Conservation (phyloP, 176 grass and related monocot genomes). For the Oryza coarctata region DNA sequence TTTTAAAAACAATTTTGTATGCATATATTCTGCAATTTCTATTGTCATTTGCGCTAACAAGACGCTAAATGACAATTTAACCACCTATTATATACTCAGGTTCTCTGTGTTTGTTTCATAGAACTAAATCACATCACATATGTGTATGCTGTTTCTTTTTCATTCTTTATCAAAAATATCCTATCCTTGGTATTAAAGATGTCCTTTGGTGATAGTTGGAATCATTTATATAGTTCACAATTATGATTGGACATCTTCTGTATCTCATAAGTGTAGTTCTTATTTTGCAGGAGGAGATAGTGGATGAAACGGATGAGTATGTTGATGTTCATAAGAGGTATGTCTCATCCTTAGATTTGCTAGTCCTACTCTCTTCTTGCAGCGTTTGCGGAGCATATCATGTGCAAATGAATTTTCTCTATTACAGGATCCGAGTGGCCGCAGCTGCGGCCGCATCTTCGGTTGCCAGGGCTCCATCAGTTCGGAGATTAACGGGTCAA, state of each 20-base stretch:
- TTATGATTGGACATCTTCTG: slow-evolving; percentile 5
- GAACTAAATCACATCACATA: slow-evolving; percentile 9
- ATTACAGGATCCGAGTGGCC: slow-evolving; percentile 82
- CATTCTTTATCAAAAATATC: neutral
- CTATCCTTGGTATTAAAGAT: neutral
- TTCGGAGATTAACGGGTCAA: slow-evolving; percentile 80
- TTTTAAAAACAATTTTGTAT: neutral
- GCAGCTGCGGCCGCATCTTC: slow-evolving; percentile 91
- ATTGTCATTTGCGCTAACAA: neutral
- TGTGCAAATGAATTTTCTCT: slow-evolving; percentile 21
- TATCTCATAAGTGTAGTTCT: slow-evolving; percentile 7
- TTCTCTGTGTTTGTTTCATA: neutral
- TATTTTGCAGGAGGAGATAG: slow-evolving; percentile 88
- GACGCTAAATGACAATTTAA: neutral
- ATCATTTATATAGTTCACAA: slow-evolving; percentile 6
- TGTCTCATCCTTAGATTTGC: neutral
- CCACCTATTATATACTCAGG: slow-evolving; percentile 2
- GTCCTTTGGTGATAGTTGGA: neutral
- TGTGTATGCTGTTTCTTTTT: slow-evolving; percentile 10
- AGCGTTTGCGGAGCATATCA: slow-evolving; percentile 18
- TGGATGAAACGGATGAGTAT: slow-evolving; percentile 98
- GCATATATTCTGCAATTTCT: neutral
- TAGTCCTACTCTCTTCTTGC: slow-evolving; percentile 14
- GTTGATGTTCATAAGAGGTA: slow-evolving; percentile 99
- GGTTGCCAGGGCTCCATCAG: slow-evolving; percentile 91